phyloP scores from a whole-genome alignment of 345 rosid genomes.

The Citrus maxima region DNA sequence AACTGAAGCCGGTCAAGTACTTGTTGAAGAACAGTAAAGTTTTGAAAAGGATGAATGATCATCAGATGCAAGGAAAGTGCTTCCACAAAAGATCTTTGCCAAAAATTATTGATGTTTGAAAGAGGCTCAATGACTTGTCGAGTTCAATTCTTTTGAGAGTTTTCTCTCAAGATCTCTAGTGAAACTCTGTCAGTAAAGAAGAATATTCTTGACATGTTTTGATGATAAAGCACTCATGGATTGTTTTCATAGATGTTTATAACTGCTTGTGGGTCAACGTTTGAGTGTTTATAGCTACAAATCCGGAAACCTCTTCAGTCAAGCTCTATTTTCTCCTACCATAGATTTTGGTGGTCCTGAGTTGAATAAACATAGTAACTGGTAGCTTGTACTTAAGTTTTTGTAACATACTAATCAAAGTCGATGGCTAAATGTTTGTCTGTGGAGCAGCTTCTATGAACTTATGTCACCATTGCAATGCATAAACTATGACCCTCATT shows the following conservation, averaged over 20 bases:
- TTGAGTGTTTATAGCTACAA: no score
- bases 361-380: no score
- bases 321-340: no score
- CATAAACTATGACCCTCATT: no score
- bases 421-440: no score
- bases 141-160: not conserved
- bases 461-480: no score
- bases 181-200: not conserved
- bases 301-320: no score
- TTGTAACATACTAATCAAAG: no score
- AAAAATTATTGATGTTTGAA: not conserved
- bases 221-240: not conserved
- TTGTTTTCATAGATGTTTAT: not conserved
- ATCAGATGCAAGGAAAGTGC: not conserved
- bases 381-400: no score
- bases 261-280: no score
- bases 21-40: not conserved
- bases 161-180: not conserved
- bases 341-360: no score
- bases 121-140: not conserved
- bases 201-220: not conserved
- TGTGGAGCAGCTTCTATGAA: no score
- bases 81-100: not conserved
- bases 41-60: not conserved
- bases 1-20: not conserved